Conservation (phyloP, 2,329 filamentous ascomycete species). For the Lasiodiplodia gonubiensis region DNA sequence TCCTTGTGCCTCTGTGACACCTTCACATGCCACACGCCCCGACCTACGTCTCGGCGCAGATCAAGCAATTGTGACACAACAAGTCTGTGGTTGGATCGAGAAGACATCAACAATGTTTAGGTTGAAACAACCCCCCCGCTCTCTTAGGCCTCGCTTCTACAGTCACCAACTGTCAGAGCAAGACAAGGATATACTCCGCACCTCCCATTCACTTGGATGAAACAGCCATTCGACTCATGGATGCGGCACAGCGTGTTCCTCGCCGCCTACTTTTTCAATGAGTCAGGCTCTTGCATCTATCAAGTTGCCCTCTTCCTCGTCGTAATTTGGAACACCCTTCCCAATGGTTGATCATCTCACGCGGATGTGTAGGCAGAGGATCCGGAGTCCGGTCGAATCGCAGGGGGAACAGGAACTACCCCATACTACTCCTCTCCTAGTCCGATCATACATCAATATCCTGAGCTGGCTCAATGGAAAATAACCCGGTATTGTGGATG, state of each 20-base stretch:
- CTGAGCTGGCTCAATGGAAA: too few species aligned
- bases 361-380: too few species aligned
- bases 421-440: too few species aligned
- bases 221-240: background rate
- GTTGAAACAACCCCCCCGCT: background rate
- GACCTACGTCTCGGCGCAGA: background rate
- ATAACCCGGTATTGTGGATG: too few species aligned
- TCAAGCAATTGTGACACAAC: background rate
- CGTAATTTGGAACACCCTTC: too few species aligned
- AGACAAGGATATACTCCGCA: background rate
- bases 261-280: background rate
- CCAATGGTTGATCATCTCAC: too few species aligned
- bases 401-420: too few species aligned
- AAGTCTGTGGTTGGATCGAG: background rate
- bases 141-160: background rate
- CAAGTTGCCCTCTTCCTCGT: background rate
- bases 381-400: too few species aligned
- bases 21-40: background rate
- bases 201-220: background rate
- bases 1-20: background rate
- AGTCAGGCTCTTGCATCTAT: too few species aligned
- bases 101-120: background rate
- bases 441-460: too few species aligned
- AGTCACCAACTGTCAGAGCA: background rate
- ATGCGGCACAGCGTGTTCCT: background rate